Evolutionary conservation across 257 asterid genomes (phyloP).

Genomic region (Solanum virginianum): DNA sequence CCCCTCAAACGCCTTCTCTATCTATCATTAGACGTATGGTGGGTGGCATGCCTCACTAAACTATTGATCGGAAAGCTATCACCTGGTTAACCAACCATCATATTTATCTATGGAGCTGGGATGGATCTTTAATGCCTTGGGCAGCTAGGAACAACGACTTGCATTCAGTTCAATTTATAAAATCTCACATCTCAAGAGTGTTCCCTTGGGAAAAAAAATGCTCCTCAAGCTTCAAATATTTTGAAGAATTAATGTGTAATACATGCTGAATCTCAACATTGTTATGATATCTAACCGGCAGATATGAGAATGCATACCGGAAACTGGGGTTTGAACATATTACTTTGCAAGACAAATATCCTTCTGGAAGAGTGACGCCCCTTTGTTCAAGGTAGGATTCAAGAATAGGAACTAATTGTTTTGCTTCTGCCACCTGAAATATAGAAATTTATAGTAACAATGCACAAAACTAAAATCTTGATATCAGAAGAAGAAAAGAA

Average conservation of each 20-base stretch:
- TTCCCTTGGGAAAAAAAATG: background rate
- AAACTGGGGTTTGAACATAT: conserved; percentile 79
- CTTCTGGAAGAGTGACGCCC: conserved; percentile 71
- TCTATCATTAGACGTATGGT: background rate
- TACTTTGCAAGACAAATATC: conserved; percentile 66
- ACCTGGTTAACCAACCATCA: background rate
- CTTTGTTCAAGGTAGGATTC: conserved; percentile 88
- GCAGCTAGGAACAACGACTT: background rate
- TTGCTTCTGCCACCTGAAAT: conserved; percentile 60
- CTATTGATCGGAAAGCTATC: background rate
- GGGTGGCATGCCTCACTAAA: background rate
- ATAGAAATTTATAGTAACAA: conserved; percentile 1
- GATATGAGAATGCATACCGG: conserved; percentile 30
- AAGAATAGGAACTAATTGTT: conserved; percentile 52
- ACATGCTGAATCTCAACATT: background rate
- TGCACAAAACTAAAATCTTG: background rate
- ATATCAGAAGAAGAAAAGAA: background rate
- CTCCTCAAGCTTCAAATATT: background rate
- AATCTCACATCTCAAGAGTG: background rate
- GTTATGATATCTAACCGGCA: background rate
- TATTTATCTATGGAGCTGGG: background rate
- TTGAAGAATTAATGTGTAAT: background rate
- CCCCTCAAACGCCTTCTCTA: background rate
- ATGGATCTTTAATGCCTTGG: background rate
- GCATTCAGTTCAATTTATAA: background rate